phyloP scores from a whole-genome alignment of 164 flowering plant genomes.

The Berberis vulgaris region DNA sequence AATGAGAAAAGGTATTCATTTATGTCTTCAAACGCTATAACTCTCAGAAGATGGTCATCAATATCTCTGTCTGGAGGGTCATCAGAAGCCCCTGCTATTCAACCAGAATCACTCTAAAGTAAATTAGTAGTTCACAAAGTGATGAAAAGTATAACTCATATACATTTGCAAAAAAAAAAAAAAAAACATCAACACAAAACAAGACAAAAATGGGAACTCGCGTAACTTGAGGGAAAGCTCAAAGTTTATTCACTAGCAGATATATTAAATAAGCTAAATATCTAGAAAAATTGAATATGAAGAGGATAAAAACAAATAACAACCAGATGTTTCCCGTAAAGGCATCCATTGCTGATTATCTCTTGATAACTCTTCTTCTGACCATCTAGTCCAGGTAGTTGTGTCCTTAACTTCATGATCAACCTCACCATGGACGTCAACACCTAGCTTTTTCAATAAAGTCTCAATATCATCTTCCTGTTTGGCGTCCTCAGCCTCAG shows the following conservation, averaged over 20 bases:
- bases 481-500: conserved; percentile 29
- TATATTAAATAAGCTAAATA: too few relatives aligned
- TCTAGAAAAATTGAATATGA: not conserved
- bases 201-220: too few relatives aligned
- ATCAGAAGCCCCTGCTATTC: conserved; percentile 21
- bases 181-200: too few relatives aligned
- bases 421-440: conserved; percentile 58
- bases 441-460: conserved; percentile 67
- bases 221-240: too few relatives aligned
- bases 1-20: conserved; percentile 75
- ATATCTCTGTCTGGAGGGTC: conserved; percentile 33
- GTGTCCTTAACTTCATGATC: conserved; percentile 52
- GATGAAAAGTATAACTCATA: not conserved
- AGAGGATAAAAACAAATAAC: conserved; percentile 10
- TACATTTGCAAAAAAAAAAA: too few relatives aligned
- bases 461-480: conserved; percentile 70
- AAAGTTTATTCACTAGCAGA: too few relatives aligned
- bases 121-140: not conserved
- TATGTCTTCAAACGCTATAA: conserved; percentile 74
- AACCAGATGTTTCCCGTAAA: conserved; percentile 49
- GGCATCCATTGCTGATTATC: conserved; percentile 90
- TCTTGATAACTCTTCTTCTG: conserved; percentile 64
- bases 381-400: conserved; percentile 78
- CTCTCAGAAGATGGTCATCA: conserved; percentile 60
- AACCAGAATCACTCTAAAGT: conserved; percentile 3